phyloP scores from a whole-genome alignment of 2,329 filamentous ascomycete genomes.

The Lecanicillium sp. region DNA sequence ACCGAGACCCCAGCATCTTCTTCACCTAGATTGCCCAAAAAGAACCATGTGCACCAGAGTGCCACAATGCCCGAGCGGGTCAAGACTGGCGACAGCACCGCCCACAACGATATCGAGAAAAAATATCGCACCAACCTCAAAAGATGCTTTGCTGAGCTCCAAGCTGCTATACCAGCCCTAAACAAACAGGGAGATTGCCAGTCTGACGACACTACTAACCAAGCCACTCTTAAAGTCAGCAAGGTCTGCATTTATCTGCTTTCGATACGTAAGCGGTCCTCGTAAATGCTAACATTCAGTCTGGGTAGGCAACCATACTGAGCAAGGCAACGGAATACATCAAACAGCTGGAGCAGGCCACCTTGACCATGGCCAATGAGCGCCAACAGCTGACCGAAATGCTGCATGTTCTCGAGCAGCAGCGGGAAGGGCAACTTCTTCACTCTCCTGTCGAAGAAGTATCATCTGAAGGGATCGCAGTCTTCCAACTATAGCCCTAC shows the following conservation, averaged over 20 bases:
- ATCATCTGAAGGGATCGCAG: too few relatives aligned
- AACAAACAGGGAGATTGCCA: conserved; percentile 42
- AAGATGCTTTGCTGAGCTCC: conserved; percentile 30
- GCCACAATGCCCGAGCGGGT: conserved; percentile 18
- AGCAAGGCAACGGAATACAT: conserved; percentile 58
- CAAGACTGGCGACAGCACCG: conserved; percentile 46
- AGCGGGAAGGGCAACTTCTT: too few relatives aligned
- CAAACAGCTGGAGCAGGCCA: conserved; percentile 48
- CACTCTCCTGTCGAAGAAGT: too few relatives aligned
- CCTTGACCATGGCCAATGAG: conserved; percentile 48
- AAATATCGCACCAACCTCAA: conserved; percentile 56
- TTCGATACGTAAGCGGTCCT: conserved; percentile 7
- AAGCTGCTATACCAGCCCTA: conserved; percentile 50
- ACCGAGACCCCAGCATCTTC: too few relatives aligned
- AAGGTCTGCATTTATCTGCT: too few relatives aligned
- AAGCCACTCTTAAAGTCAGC: conserved; percentile 47
- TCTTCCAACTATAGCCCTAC: too few relatives aligned
- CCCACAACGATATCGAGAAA: conserved; percentile 54
- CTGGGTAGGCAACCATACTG: conserved; percentile 45
- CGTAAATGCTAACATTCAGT: conserved; percentile 5
- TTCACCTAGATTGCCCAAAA: conserved; percentile 4
- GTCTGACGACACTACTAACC: conserved; percentile 31
- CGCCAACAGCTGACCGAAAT: conserved; percentile 48
- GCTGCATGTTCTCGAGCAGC: conserved; percentile 50
- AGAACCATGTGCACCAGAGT: not conserved